phyloP scores from a whole-genome alignment of 2,329 filamentous ascomycete species.

The Arthrobotrys megalospora region DNA sequence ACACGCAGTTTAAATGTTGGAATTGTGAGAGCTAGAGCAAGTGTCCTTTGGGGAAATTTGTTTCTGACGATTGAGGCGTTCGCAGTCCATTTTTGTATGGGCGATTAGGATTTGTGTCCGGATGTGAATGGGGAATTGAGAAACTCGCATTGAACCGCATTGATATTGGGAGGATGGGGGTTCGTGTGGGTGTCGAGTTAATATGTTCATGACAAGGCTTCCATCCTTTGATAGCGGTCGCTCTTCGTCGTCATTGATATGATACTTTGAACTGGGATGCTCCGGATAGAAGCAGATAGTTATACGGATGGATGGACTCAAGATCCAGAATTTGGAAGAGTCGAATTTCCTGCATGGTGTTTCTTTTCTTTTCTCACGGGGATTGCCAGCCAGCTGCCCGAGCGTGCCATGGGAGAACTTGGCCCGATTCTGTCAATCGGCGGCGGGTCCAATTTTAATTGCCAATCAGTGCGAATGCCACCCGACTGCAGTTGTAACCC shows the following conservation, averaged over 20 bases:
- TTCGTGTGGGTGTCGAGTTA: slow-evolving; percentile 38
- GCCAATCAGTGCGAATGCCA: slow-evolving; percentile 54
- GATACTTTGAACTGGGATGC: slow-evolving; percentile 25
- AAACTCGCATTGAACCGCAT: slow-evolving; percentile 13
- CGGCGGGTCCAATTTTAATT: slow-evolving; percentile 60
- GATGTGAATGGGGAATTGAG: slow-evolving; percentile 31
- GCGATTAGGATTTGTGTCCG: slow-evolving; percentile 37
- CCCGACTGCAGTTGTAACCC: slow-evolving; percentile 42
- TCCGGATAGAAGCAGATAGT: not conserved
- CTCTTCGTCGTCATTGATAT: slow-evolving; percentile 4
- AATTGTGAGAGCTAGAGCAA: slow-evolving; percentile 19
- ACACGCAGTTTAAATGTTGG: slow-evolving; percentile 37
- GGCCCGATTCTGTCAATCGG: slow-evolving; percentile 53
- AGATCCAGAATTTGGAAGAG: slow-evolving; percentile 29
- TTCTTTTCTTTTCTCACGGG: slow-evolving; percentile 40
- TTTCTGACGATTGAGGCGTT: slow-evolving; percentile 12
- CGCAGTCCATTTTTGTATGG: slow-evolving; percentile 22
- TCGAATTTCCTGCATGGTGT: not conserved
- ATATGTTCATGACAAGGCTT: slow-evolving; percentile 49
- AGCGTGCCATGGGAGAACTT: slow-evolving; percentile 40
- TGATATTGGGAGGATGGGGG: slow-evolving; percentile 10
- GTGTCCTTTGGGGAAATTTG: slow-evolving; percentile 31
- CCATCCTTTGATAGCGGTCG: slow-evolving; percentile 6
- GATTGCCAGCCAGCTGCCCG: slow-evolving; percentile 49
- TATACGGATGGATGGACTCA: not conserved